Evolutionary conservation across 805 yeast genomes (phyloP).

Genomic region (Candida loeiensis): DNA sequence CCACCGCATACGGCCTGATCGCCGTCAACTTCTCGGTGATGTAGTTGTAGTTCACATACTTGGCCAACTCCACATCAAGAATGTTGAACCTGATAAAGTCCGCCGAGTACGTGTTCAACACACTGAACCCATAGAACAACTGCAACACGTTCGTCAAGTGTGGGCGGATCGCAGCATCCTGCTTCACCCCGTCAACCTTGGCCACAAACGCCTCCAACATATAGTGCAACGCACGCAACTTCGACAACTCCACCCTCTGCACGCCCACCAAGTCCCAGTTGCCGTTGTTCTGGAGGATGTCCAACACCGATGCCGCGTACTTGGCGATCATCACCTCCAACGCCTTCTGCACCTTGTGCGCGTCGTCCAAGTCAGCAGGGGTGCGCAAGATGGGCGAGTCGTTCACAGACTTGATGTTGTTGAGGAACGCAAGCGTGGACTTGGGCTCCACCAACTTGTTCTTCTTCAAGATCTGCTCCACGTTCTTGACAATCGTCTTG

Average conservation of each 20-base stretch:
- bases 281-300: slow-evolving; percentile 23
- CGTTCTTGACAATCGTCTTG: slow-evolving; percentile 34
- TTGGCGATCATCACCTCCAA: slow-evolving; percentile 38
- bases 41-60: slow-evolving; percentile 22
- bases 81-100: slow-evolving; percentile 37
- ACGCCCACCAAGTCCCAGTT: slow-evolving; percentile 35
- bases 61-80: slow-evolving; percentile 27
- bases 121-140: slow-evolving; percentile 30
- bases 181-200: slow-evolving; percentile 13
- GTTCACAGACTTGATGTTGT: slow-evolving; percentile 16
- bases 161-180: slow-evolving; percentile 23
- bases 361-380: slow-evolving; percentile 15
- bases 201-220: slow-evolving; percentile 27
- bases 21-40: slow-evolving; percentile 32
- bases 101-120: slow-evolving; percentile 33
- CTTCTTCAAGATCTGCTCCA: slow-evolving; percentile 24
- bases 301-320: slow-evolving; percentile 27
- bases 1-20: slow-evolving; percentile 39
- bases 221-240: slow-evolving; percentile 43
- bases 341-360: slow-evolving; percentile 17
- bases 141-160: slow-evolving; percentile 29
- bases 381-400: slow-evolving; percentile 14
- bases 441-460: slow-evolving; percentile 25
- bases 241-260: slow-evolving; percentile 38
- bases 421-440: slow-evolving; percentile 32